Conservation (phyloP, 73 alveolate species). For the Loxodes magnus region DNA sequence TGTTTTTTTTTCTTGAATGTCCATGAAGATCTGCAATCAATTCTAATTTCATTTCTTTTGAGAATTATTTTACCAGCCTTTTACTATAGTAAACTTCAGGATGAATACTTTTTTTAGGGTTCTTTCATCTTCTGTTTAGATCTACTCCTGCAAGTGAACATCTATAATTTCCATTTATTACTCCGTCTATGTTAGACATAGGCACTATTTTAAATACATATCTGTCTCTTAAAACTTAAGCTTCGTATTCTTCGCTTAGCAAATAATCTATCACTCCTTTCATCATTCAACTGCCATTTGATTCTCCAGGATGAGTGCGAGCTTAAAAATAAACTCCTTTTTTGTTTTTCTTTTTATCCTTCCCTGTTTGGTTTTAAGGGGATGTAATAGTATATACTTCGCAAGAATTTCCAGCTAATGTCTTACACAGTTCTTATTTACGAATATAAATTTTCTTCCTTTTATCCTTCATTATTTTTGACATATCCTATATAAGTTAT, state of each 20-base stretch:
- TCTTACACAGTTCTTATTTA: slow-evolving; percentile 27
- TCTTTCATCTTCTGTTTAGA: slow-evolving; percentile 94
- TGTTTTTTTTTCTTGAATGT: slow-evolving; percentile 94
- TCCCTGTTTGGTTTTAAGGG: slow-evolving; percentile 49
- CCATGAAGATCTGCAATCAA: slow-evolving; percentile 98
- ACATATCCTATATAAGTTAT: slow-evolving; percentile 68
- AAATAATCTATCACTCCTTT: slow-evolving; percentile 78
- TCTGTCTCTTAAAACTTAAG: slow-evolving; percentile 76
- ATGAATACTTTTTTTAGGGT: slow-evolving; percentile 90
- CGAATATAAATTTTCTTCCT: slow-evolving; percentile 68
- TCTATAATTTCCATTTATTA: slow-evolving; percentile 94
- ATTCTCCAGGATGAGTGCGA: slow-evolving; percentile 99
- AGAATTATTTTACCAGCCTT: slow-evolving; percentile 80
- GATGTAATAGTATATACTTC: slow-evolving; percentile 69
- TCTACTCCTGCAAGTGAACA: slow-evolving; percentile 98
- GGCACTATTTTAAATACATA: slow-evolving; percentile 89
- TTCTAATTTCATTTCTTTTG: slow-evolving; percentile 87
- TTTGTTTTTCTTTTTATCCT: slow-evolving; percentile 31
- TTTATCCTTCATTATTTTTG: slow-evolving; percentile 60
- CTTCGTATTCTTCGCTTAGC: slow-evolving; percentile 73
- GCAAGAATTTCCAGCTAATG: slow-evolving; percentile 63
- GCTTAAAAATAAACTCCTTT: slow-evolving; percentile 73
- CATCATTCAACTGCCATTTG: slow-evolving; percentile 63
- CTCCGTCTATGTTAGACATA: slow-evolving; percentile 99
- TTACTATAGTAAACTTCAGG: slow-evolving; percentile 89